These are phyloP conservation scores for Debaryomyces maramus DNA, from an alignment of 805 yeast genomes.

Conservation along the genomic window DNA sequence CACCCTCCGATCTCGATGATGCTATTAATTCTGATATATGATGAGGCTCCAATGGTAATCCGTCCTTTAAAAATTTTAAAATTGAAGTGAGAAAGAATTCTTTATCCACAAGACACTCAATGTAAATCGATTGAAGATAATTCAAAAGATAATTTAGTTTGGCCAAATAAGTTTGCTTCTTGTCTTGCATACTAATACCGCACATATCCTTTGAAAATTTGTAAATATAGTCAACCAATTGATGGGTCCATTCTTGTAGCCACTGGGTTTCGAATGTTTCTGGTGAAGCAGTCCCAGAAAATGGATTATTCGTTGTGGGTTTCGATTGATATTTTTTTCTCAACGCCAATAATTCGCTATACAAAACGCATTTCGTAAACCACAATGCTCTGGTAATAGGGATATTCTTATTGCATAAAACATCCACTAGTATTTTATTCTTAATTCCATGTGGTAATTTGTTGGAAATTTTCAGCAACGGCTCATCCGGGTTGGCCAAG, in stretches of 20 bases:
- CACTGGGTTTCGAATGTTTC: constrained; percentile 55
- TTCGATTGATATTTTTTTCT: constrained; percentile 30
- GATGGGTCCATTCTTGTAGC: constrained; percentile 89
- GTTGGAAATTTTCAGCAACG: constrained; percentile 66
- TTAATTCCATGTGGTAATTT: constrained; percentile 90
- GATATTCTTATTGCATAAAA: constrained; percentile 61
- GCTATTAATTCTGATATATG: constrained; percentile 25
- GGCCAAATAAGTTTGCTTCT: constrained; percentile 42
- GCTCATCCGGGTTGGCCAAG: constrained; percentile 64
- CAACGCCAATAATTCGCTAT: constrained; percentile 56
- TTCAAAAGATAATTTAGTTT: constrained; percentile 61
- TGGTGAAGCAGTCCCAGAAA: constrained; percentile 4
- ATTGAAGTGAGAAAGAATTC: constrained; percentile 64
- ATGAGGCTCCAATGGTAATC: constrained; percentile 30
- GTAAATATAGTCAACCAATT: constrained; percentile 62
- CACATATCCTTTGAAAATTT: constrained; percentile 46
- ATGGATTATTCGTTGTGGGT: constrained; percentile 4
- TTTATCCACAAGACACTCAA: constrained; percentile 66
- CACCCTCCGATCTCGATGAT: constrained; percentile 19
- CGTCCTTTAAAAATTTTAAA: constrained; percentile 49
- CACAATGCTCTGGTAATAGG: constrained; percentile 86
- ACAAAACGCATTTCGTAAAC: constrained; percentile 85
- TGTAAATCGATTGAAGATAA: constrained; percentile 62
- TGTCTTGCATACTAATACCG: constrained; percentile 24
- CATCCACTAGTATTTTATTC: constrained; percentile 70